Evolutionary conservation across 164 flowering plant species (phyloP).

Genomic region (Magnolia officinalis): DNA sequence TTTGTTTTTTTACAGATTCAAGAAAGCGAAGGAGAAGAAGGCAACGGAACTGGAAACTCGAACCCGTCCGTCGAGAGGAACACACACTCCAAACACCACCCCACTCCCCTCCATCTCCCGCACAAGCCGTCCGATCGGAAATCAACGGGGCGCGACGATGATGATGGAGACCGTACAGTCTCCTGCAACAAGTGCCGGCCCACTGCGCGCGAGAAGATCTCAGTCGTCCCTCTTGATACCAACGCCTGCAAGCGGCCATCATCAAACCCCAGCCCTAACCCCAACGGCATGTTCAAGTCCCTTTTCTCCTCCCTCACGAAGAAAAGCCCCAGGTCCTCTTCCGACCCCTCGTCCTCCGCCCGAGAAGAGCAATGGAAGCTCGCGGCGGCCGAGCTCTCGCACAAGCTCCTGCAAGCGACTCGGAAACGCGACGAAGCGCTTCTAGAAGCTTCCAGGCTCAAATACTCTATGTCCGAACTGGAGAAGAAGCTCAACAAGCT

Average conservation of each 20-base stretch:
- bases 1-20: constrained; percentile 36
- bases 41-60: constrained; percentile 12
- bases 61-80: background rate
- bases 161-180: constrained; percentile 33
- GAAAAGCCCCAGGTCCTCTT: constrained; percentile 46
- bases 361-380: constrained; percentile 76
- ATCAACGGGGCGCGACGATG: background rate
- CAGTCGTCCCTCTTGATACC: constrained; percentile 61
- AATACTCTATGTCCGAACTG: constrained; percentile 73
- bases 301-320: constrained; percentile 45
- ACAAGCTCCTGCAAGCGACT: constrained; percentile 70
- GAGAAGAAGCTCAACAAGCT: constrained; percentile 87
- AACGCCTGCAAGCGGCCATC: constrained; percentile 20
- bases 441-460: constrained; percentile 69
- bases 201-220: constrained; percentile 61
- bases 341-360: constrained; percentile 10
- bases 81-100: constrained; percentile 32
- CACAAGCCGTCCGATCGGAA: background rate
- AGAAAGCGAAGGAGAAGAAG: constrained; percentile 34
- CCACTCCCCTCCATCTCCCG: constrained; percentile 46
- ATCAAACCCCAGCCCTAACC: constrained; percentile 34
- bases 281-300: constrained; percentile 59
- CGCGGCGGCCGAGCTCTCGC: constrained; percentile 65
- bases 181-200: constrained; percentile 93
- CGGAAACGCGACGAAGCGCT: constrained; percentile 77